Evolutionary conservation across 2,329 filamentous ascomycete genomes (phyloP), one percentile per base, ranked within the genome.

Genomic region (Epichloe gansuensis): DNA sequence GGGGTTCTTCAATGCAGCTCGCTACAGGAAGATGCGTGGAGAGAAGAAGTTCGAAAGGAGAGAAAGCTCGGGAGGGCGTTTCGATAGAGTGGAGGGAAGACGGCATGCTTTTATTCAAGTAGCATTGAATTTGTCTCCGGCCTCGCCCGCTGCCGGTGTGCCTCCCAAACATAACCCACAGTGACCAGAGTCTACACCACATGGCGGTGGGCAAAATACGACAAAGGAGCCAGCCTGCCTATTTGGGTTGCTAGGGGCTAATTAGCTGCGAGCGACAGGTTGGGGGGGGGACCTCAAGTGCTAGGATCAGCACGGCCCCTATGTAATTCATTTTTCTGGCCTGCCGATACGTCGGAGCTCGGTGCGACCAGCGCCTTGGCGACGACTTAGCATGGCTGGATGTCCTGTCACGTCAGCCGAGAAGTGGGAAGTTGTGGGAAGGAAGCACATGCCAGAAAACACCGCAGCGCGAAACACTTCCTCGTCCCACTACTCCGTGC

Each of bases 1-100:
- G 17, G 12, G 13, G 54, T 55, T 59, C 56, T 58, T 62, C 55
- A 57, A 59, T 57, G 54, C 55, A 55, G 59, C 60, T 64, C 57
- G 57, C 59, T 63, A 55, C 59, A 61, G 55, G 57, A 50, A 55
- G 55, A 55, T 57, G 56, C 49, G 54, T 53, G 58, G 12, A 57
- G 56, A 58, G 58, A 56, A 59, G 56, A 57, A 59, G 50, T 51
- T 55, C 54, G 47, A 55, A 54, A 55, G 57, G 57, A 56, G 55
- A 58, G 55, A 57, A 57, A 53, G 58, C 52, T 46, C 54, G 52
- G 54, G 57, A 47, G 50, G 54, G 51, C 50, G 55, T 52, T 9
- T 50, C 47, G 47, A 48, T 52, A 49, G 55, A 51, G 53, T 49
- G 56, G 56, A 46, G 55, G 54, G 49, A 49, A 51, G 51, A 41